phyloP scores from a whole-genome alignment of 352 stramenopile genomes.

The Phytophthora pluvialis region DNA sequence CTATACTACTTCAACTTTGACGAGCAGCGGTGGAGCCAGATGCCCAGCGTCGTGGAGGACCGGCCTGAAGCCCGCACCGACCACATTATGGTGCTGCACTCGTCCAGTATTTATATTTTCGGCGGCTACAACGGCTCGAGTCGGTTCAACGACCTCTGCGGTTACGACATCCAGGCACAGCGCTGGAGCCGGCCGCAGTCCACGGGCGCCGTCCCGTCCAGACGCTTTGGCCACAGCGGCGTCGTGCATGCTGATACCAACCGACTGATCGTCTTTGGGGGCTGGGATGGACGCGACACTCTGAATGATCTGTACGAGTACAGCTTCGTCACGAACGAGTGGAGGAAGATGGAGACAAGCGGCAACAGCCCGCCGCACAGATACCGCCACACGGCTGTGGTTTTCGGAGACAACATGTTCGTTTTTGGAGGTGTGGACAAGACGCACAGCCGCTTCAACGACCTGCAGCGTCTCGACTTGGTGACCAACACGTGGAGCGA shows the following conservation, averaged over 20 bases:
- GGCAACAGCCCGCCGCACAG: constrained; percentile 72
- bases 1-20: constrained; percentile 90
- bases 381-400: constrained; percentile 87
- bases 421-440: constrained; percentile 92
- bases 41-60: constrained; percentile 66
- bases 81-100: constrained; percentile 88
- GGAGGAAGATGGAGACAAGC: constrained; percentile 64
- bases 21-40: constrained; percentile 76
- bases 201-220: constrained; percentile 54
- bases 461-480: constrained; percentile 81
- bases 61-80: constrained; percentile 82
- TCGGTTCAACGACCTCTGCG: constrained; percentile 86
- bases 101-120: constrained; percentile 86
- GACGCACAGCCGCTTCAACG: constrained; percentile 87
- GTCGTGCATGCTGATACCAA: constrained; percentile 77
- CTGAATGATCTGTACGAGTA: constrained; percentile 87
- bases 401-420: constrained; percentile 89
- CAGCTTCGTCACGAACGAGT: constrained; percentile 72
- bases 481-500: constrained; percentile 86
- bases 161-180: constrained; percentile 68
- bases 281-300: constrained; percentile 88
- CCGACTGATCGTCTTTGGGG: constrained; percentile 84
- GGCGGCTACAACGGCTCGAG: constrained; percentile 87
- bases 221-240: constrained; percentile 84
- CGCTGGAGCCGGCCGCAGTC: constrained; percentile 62